These are phyloP conservation scores for Argentina anserina DNA, from an alignment of 306 rosid genomes.

Conservation along the genomic window DNA sequence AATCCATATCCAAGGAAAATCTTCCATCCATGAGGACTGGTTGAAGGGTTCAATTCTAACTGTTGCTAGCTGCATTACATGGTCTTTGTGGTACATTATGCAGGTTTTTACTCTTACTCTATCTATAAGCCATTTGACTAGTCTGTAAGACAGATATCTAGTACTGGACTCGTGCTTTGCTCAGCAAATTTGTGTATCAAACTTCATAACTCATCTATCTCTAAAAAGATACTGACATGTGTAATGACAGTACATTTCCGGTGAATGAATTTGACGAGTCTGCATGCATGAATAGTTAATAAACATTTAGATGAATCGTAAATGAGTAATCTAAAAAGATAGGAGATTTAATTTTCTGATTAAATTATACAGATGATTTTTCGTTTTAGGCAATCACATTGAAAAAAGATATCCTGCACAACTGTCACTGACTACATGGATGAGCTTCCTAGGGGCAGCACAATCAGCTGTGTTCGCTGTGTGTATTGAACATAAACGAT, in stretches of 20 bases:
- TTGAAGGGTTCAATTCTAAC: slow-evolving; percentile 74
- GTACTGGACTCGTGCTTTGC: neutral
- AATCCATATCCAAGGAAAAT: slow-evolving; percentile 39
- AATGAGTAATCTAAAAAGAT: neutral
- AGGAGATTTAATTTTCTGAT: neutral
- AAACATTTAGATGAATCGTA: neutral
- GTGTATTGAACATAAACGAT: slow-evolving; percentile 36
- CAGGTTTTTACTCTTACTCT: slow-evolving; percentile 47
- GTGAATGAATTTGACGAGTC: neutral
- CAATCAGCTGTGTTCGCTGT: slow-evolving; percentile 65
- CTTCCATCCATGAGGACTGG: slow-evolving; percentile 46
- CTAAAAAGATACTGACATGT: neutral
- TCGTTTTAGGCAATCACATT: slow-evolving; percentile 54
- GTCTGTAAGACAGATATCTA: neutral
- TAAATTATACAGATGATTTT: neutral
- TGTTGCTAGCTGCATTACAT: slow-evolving; percentile 55
- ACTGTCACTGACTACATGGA: slow-evolving; percentile 73
- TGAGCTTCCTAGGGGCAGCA: slow-evolving; percentile 63
- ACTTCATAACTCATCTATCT: neutral
- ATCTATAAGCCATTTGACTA: neutral
- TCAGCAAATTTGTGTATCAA: too few relatives aligned
- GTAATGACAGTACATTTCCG: neutral
- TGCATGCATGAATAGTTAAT: neutral
- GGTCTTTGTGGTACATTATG: slow-evolving; percentile 76
- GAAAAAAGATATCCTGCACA: slow-evolving; percentile 82